These are phyloP conservation scores for Chrysoporthe austroafricana DNA, from an alignment of 2,329 filamentous ascomycete species.

Conservation along the genomic window DNA sequence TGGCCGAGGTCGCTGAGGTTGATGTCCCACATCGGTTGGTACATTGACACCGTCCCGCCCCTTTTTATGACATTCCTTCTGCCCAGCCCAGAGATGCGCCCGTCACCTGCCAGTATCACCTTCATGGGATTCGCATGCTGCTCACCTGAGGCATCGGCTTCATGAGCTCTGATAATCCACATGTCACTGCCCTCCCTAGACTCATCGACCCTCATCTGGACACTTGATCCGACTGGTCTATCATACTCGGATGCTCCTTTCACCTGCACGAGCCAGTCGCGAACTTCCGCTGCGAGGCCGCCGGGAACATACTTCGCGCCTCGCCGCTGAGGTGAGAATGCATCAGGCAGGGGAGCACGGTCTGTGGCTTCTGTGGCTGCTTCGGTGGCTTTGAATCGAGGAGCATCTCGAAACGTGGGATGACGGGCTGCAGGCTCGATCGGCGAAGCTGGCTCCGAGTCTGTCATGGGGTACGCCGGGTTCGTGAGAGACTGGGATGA, in stretches of 20 bases:
- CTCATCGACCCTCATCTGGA: slow-evolving; percentile 34
- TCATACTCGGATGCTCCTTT: slow-evolving; percentile 38
- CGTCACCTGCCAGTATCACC: slow-evolving; percentile 34
- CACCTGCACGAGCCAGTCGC: slow-evolving; percentile 50
- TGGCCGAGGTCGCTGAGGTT: slow-evolving; percentile 36
- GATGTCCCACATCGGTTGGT: slow-evolving; percentile 44
- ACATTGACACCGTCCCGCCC: slow-evolving; percentile 39
- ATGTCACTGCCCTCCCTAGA: slow-evolving; percentile 34
- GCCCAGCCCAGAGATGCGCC: slow-evolving; percentile 36
- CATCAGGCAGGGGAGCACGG: slow-evolving; percentile 40
- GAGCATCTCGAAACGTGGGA: slow-evolving; percentile 42
- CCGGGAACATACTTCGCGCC: slow-evolving; percentile 42
- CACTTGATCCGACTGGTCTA: slow-evolving; percentile 18
- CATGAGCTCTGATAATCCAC: slow-evolving; percentile 35
- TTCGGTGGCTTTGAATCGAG: slow-evolving; percentile 43
- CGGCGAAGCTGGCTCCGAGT: slow-evolving; percentile 11
- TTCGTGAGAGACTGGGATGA: slow-evolving; percentile 8
- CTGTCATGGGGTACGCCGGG: slow-evolving; percentile 7
- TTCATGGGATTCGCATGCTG: neutral
- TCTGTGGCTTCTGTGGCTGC: slow-evolving; percentile 24
- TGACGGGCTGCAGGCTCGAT: slow-evolving; percentile 28
- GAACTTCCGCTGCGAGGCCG: slow-evolving; percentile 47
- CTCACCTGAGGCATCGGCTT: neutral
- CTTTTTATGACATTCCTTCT: slow-evolving; percentile 33
- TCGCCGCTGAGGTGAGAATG: slow-evolving; percentile 44